Conservation (phyloP, 306 rosid genomes). For the Cicer cuneatum region DNA sequence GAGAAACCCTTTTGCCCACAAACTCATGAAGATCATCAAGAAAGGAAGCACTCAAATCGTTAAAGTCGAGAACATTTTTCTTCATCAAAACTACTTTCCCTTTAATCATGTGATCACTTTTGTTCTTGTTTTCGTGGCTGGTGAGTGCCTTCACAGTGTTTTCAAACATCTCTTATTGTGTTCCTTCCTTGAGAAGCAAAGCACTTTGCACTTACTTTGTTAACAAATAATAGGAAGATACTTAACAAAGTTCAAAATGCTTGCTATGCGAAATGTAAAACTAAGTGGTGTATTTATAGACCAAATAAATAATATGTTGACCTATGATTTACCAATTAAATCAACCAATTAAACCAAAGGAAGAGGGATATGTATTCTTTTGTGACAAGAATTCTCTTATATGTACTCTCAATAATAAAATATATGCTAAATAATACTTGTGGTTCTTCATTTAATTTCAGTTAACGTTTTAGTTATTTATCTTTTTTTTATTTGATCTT, state of each 20-base stretch:
- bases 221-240: background rate
- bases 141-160: constrained; percentile 19
- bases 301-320: background rate
- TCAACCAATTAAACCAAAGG: too few species aligned
- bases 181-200: background rate
- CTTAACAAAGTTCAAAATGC: background rate
- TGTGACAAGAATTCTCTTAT: too few species aligned
- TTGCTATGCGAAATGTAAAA: background rate
- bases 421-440: too few species aligned
- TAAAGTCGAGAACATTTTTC: constrained; percentile 76
- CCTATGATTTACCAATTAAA: background rate
- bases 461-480: too few species aligned
- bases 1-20: constrained; percentile 58
- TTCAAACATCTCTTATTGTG: constrained; percentile 33
- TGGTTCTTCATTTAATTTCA: too few species aligned
- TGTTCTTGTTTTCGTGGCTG: background rate
- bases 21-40: constrained; percentile 68
- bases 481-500: too few species aligned
- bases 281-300: constrained; percentile 23
- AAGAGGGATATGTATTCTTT: too few species aligned
- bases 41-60: constrained; percentile 61
- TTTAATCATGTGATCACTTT: constrained; percentile 38
- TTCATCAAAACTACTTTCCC: constrained; percentile 80
- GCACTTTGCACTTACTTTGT: background rate
- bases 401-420: too few species aligned